Evolutionary conservation across 2,329 filamentous ascomycete genomes (phyloP).

Genomic region (Aspergillus sp.): DNA sequence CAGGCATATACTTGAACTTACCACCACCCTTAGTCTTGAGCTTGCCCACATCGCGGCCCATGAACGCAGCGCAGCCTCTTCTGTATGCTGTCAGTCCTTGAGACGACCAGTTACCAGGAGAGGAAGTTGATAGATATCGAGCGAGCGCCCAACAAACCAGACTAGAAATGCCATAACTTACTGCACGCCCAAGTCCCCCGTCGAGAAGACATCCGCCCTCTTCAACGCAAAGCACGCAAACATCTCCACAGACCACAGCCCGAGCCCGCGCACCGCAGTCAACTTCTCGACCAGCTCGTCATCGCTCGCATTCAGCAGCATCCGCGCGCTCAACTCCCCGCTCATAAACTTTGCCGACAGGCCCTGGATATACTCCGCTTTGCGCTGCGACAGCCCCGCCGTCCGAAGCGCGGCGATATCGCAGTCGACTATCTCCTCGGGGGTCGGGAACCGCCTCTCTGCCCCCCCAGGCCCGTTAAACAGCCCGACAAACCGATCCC

Average conservation of each 20-base stretch:
- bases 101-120: no score
- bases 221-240: conserved; percentile 95
- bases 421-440: conserved; percentile 58
- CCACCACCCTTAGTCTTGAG: conserved; percentile 68
- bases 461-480: conserved; percentile 43
- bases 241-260: conserved; percentile 93
- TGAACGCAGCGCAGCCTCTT: conserved; percentile 80
- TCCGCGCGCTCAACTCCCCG: conserved; percentile 64
- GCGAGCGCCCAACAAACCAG: no score
- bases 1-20: conserved; percentile 98
- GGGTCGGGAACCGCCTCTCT: conserved; percentile 56
- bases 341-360: conserved; percentile 69
- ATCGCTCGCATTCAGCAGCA: conserved; percentile 70
- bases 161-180: conserved; percentile 33
- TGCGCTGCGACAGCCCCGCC: conserved; percentile 83
- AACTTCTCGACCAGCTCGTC: conserved; percentile 76
- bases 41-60: conserved; percentile 73
- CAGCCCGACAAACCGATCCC: conserved; percentile 68
- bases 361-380: conserved; percentile 88
- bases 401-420: conserved; percentile 62
- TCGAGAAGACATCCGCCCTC: conserved; percentile 84
- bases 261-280: conserved; percentile 76
- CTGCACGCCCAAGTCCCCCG: conserved; percentile 89
- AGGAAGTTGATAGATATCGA: no score
- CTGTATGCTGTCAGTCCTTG: conserved; percentile 27